Evolutionary conservation across 306 rosid genomes (phyloP).

Genomic region (Chamaecrista fasciculata): DNA sequence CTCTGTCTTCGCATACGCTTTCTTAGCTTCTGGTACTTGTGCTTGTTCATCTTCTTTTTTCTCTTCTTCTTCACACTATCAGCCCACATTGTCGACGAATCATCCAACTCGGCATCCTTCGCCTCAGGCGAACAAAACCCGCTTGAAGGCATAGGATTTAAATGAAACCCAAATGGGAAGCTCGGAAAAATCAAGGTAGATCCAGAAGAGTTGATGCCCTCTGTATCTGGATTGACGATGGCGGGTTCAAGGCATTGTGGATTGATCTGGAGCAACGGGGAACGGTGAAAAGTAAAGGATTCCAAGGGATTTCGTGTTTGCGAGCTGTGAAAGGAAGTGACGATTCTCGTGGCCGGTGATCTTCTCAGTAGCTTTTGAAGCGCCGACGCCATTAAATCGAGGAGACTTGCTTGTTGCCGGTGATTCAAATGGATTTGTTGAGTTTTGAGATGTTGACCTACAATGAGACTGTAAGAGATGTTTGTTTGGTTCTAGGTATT

Average conservation of each 20-base stretch:
- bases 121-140: too few relatives aligned
- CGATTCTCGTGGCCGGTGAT: slow-evolving; percentile 29
- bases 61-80: slow-evolving; percentile 91
- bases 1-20: slow-evolving; percentile 64
- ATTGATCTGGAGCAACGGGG: slow-evolving; percentile 9
- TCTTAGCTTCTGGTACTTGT: slow-evolving; percentile 71
- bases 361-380: slow-evolving; percentile 43
- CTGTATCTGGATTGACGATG: background rate
- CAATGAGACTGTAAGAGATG: too few relatives aligned
- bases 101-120: slow-evolving; percentile 22
- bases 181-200: slow-evolving; percentile 39
- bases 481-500: background rate
- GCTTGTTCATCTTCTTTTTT: slow-evolving; percentile 80
- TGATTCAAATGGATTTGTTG: too few relatives aligned
- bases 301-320: slow-evolving; percentile 18
- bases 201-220: background rate
- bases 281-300: background rate
- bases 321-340: slow-evolving; percentile 22
- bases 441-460: too few relatives aligned
- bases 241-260: slow-evolving; percentile 1
- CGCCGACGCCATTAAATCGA: slow-evolving; percentile 47
- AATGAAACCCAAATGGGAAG: slow-evolving; percentile 52
- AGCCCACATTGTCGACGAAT: slow-evolving; percentile 59
- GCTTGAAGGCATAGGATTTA: background rate
- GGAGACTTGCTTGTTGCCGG: too few relatives aligned